Conservation (phyloP, 2,329 filamentous ascomycete species). For the Verticillium zaregamsianum region DNA sequence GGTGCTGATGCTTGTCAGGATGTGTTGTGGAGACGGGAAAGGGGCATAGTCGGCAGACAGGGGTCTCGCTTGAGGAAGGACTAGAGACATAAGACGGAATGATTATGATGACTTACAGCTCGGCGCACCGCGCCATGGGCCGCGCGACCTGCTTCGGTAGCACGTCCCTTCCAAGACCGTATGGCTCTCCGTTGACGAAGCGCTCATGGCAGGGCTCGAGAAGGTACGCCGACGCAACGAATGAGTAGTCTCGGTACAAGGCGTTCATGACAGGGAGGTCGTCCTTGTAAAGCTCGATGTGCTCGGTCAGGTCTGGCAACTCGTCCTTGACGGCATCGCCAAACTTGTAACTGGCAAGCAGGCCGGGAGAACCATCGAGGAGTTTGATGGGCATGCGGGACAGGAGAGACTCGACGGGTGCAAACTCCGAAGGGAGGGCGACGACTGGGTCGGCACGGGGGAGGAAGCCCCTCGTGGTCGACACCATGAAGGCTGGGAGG, state of each 20-base stretch:
- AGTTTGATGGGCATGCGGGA: conserved; percentile 77
- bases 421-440: conserved; percentile 69
- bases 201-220: conserved; percentile 86
- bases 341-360: conserved; percentile 70
- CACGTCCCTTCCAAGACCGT: conserved; percentile 71
- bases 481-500: conserved; percentile 75
- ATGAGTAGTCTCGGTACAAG: conserved; percentile 87
- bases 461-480: conserved; percentile 69
- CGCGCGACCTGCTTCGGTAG: conserved; percentile 72
- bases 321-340: conserved; percentile 70
- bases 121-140: conserved; percentile 78
- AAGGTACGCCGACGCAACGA: conserved; percentile 83
- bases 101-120: conserved; percentile 60
- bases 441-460: conserved; percentile 61
- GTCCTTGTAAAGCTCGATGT: conserved; percentile 67
- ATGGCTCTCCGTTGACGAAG: conserved; percentile 65
- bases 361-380: conserved; percentile 66
- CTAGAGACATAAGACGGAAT: neutral
- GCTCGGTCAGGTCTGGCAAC: conserved; percentile 71
- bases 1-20: conserved; percentile 28
- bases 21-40: neutral
- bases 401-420: conserved; percentile 66
- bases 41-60: neutral
- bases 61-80: neutral
- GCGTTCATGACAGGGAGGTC: conserved; percentile 81